Evolutionary conservation across 2,329 filamentous ascomycete species (phyloP).

Genomic region (Orbilia javanica): DNA sequence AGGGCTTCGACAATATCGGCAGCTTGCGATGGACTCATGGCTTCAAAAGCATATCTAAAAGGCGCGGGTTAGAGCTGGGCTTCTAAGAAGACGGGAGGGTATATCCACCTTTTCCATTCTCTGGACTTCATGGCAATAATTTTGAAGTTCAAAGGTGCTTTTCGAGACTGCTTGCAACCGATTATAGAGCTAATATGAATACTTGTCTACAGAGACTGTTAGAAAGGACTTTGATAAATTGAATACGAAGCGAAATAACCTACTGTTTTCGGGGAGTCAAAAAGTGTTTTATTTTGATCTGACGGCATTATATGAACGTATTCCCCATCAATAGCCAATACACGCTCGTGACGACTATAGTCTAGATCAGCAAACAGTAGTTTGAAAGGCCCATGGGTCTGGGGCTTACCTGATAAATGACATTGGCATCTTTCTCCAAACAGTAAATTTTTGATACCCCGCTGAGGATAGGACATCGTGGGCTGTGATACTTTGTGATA

Average conservation of each 20-base stretch:
- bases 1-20: conserved; percentile 83
- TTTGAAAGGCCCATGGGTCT: neutral
- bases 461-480: conserved; percentile 59
- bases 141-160: conserved; percentile 84
- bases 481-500: conserved; percentile 53
- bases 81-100: neutral
- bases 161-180: conserved; percentile 82
- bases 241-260: neutral
- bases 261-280: conserved; percentile 75
- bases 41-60: conserved; percentile 89
- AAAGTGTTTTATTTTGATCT: conserved; percentile 74
- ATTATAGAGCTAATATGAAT: conserved; percentile 86
- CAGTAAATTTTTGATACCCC: conserved; percentile 79
- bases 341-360: conserved; percentile 71
- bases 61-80: neutral
- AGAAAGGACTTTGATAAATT: neutral
- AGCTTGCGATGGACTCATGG: conserved; percentile 78
- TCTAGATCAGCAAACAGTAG: neutral
- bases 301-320: conserved; percentile 87
- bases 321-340: conserved; percentile 84
- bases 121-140: conserved; percentile 62
- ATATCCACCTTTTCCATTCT: conserved; percentile 57
- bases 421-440: conserved; percentile 86
- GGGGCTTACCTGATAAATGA: conserved; percentile 71
- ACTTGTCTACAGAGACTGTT: conserved; percentile 69